A percentile compares a stretch with the other conserved stretches of the same genome.
phyloP scores from a whole-genome alignment of 2,329 filamentous ascomycete species.

The Pyrenophora teres region DNA sequence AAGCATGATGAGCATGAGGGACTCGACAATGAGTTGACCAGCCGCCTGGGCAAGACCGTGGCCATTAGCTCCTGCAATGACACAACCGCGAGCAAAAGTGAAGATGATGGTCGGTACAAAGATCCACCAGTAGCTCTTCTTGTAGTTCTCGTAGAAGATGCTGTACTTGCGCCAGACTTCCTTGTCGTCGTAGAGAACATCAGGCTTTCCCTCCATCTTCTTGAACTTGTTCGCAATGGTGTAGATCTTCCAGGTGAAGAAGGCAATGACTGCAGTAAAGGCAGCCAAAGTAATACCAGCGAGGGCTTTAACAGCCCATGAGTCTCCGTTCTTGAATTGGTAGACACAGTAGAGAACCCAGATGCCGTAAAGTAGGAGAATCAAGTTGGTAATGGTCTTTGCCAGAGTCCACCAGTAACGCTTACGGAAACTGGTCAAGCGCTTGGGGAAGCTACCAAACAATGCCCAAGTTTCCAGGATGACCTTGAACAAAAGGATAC shows the following conservation, averaged over 20 bases:
- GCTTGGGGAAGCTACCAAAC: conserved; percentile 83
- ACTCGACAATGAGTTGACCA: conserved; percentile 80
- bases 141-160: conserved; percentile 95
- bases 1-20: conserved; percentile 75
- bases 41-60: conserved; percentile 81
- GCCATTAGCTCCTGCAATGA: conserved; percentile 83
- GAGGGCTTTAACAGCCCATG: conserved; percentile 85
- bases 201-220: conserved; percentile 72
- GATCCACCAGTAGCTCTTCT: conserved; percentile 94
- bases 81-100: conserved; percentile 84
- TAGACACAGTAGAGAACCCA: conserved; percentile 97
- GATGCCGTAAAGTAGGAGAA: conserved; percentile 88
- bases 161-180: conserved; percentile 93
- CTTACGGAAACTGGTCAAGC: conserved; percentile 82
- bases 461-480: conserved; percentile 89
- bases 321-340: conserved; percentile 92
- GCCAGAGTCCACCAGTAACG: conserved; percentile 95
- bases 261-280: conserved; percentile 80
- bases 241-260: conserved; percentile 86
- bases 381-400: conserved; percentile 85
- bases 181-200: conserved; percentile 83
- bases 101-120: conserved; percentile 90
- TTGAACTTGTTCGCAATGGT: conserved; percentile 74
- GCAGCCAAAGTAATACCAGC: conserved; percentile 79
- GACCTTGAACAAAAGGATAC: conserved; percentile 87